These are phyloP conservation scores for Vanrija sp. DNA, from an alignment of 1,284 basidiomycete species.

Conservation along the genomic window DNA sequence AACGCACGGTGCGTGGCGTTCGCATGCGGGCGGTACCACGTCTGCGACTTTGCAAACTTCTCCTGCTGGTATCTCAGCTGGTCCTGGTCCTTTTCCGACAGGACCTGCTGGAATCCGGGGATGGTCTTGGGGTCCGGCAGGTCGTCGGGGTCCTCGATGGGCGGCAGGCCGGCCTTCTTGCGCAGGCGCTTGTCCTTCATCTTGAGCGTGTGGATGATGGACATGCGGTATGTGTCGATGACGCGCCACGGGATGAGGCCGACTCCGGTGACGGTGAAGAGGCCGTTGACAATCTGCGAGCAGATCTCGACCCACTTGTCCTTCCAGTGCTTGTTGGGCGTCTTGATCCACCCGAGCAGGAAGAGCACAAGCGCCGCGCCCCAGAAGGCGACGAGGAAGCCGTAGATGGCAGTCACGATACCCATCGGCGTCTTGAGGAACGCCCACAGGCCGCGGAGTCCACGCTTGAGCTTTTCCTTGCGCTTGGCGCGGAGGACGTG, in stretches of 20 bases:
- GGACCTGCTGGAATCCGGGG: slow-evolving; percentile 62
- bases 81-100: slow-evolving; percentile 67
- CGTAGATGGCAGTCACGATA: slow-evolving; percentile 69
- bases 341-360: slow-evolving; percentile 52
- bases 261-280: slow-evolving; percentile 70
- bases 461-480: slow-evolving; percentile 61
- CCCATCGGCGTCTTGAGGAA: slow-evolving; percentile 74
- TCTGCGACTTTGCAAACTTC: slow-evolving; percentile 51
- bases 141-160: slow-evolving; percentile 68
- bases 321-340: slow-evolving; percentile 32
- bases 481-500: slow-evolving; percentile 61
- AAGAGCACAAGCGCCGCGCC: slow-evolving; percentile 81
- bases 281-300: slow-evolving; percentile 68
- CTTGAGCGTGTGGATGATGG: slow-evolving; percentile 70
- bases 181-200: slow-evolving; percentile 58
- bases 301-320: slow-evolving; percentile 59
- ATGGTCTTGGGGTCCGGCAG: slow-evolving; percentile 71
- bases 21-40: slow-evolving; percentile 83
- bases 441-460: slow-evolving; percentile 69
- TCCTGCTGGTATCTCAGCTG: slow-evolving; percentile 60
- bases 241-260: slow-evolving; percentile 65
- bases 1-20: slow-evolving; percentile 82
- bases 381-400: slow-evolving; percentile 73
- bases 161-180: slow-evolving; percentile 59
- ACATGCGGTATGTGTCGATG: slow-evolving; percentile 72